Base-by-base conservation (phyloP, 768 basidiomycete genomes). In the Macrolepiota fuliginosa region DNA sequence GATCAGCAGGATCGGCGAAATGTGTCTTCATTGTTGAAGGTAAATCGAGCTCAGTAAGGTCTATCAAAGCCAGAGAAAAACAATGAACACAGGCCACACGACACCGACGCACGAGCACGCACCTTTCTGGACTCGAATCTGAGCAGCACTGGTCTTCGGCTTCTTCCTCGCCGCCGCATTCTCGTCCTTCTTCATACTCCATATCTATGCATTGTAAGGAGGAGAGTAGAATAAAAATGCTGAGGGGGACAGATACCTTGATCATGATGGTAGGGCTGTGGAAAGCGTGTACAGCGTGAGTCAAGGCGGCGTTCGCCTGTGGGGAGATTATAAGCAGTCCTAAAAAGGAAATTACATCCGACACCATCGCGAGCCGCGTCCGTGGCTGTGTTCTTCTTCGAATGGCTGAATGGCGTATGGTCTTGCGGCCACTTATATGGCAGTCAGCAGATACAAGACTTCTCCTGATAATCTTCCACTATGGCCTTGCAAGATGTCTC, bases 41-140 rank as follows among this genome's bases (percentile, higher is more conserved):
- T 9, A 98, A 81, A 73, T 98, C 97, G 53, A 99, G 87, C 72
- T 99, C 97, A 24, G 97, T 98, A 66, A 99, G 73, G 73, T 99
- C 97, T 98, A 62, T 35, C 35, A 19, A 25, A 1, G 22, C 35
- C 50, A 59, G 59, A 50, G 1, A 56, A 45, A n/a, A 36, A 13
- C 55, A 46, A 22, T 29, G n/a, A 64, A 24, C 10, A 47, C 40
- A 42, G 27, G 47, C 24, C 22, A 63, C 56, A 27, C 35, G 29
- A 56, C 24, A 62, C 13, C 7, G 5, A 50, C 15, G 22, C 12
- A 29, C 45, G 64, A 65, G 40, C 25, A 66, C 79, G 61, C 63
- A 94, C 97, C 97, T 83, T 98, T 99, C 83, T 99, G 97, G n/a
- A 99, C 96, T 61, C 97, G 86, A 73, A 99, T 92, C 77, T 98